Evolutionary conservation across 306 rosid genomes (phyloP).

Genomic region (Betula pendula): DNA sequence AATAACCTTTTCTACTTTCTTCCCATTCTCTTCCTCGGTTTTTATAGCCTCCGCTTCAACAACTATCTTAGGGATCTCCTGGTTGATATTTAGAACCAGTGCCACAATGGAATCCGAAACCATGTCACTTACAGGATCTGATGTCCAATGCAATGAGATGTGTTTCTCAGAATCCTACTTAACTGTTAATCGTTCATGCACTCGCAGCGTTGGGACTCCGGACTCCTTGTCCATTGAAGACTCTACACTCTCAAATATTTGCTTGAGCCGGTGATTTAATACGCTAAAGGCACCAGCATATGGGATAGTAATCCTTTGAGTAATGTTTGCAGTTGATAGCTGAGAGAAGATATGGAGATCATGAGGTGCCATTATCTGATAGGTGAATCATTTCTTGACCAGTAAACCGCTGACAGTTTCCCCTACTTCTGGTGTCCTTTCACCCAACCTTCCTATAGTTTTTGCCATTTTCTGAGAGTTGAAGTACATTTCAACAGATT

Average conservation of each 20-base stretch:
- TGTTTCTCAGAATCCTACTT: conserved; percentile 86
- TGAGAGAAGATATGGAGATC: conserved; percentile 94
- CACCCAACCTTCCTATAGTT: conserved; percentile 84
- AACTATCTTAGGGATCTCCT: conserved; percentile 68
- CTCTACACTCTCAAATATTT: conserved; percentile 76
- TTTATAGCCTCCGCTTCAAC: conserved; percentile 62
- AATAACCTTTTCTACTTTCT: conserved; percentile 72
- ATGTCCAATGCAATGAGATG: conserved; percentile 81
- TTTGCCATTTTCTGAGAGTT: conserved; percentile 95
- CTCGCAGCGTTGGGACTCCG: conserved; percentile 58
- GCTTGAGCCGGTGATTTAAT: conserved; percentile 66
- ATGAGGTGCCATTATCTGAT: conserved; percentile 93
- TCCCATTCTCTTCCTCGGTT: conserved; percentile 68
- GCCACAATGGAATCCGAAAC: conserved; percentile 89
- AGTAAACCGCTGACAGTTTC: conserved; percentile 78
- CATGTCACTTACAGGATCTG: conserved; percentile 90
- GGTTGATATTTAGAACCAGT: conserved; percentile 65
- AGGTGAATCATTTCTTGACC: conserved; percentile 86
- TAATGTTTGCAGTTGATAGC: conserved; percentile 70
- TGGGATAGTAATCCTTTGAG: conserved; percentile 88
- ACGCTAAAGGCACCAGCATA: conserved; percentile 60
- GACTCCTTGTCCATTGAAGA: conserved; percentile 80
- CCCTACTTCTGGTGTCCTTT: conserved; percentile 65
- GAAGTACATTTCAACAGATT: conserved; percentile 90
- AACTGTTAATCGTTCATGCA: conserved; percentile 73